These are phyloP conservation scores for Imleria badia DNA, from an alignment of 768 basidiomycete species.

Conservation along the genomic window DNA sequence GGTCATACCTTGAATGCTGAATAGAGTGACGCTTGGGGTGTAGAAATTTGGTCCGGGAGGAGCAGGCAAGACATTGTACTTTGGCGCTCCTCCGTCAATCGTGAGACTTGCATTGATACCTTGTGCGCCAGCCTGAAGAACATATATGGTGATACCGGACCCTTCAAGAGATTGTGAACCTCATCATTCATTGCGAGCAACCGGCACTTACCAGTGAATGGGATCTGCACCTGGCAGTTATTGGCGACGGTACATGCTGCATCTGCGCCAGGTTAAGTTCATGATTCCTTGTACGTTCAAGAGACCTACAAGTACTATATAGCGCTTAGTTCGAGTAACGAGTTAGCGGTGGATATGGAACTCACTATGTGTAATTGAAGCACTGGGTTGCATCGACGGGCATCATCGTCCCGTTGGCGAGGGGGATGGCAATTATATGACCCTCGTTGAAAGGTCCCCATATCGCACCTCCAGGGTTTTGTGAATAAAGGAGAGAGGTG, in stretches of 20 bases:
- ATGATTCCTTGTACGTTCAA: background rate
- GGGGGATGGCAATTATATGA: slow-evolving; percentile 4
- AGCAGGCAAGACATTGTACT: slow-evolving; percentile 3
- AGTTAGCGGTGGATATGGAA: background rate
- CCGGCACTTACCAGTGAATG: slow-evolving; percentile 3
- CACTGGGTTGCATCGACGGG: slow-evolving; percentile 13
- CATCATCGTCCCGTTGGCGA: slow-evolving; percentile 11
- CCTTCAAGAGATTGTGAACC: slow-evolving; percentile 6
- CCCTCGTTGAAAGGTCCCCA: slow-evolving; percentile 11
- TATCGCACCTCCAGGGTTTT: slow-evolving; percentile 10
- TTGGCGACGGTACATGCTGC: slow-evolving; percentile 9
- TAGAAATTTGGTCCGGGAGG: slow-evolving; percentile 15
- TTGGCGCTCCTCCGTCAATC: no score
- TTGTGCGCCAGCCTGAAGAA: no score
- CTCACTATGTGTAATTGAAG: slow-evolving; percentile 18
- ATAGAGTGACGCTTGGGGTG: slow-evolving; percentile 12
- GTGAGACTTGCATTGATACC: no score
- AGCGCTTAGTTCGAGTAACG: background rate
- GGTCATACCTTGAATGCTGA: slow-evolving; percentile 10
- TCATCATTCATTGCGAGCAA: background rate
- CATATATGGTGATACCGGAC: no score
- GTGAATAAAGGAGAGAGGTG: slow-evolving; percentile 10
- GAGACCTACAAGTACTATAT: slow-evolving; percentile 9
- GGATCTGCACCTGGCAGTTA: no score
- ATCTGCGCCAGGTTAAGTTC: background rate